phyloP scores from a whole-genome alignment of 768 basidiomycete genomes.

The Trametes maxima region DNA sequence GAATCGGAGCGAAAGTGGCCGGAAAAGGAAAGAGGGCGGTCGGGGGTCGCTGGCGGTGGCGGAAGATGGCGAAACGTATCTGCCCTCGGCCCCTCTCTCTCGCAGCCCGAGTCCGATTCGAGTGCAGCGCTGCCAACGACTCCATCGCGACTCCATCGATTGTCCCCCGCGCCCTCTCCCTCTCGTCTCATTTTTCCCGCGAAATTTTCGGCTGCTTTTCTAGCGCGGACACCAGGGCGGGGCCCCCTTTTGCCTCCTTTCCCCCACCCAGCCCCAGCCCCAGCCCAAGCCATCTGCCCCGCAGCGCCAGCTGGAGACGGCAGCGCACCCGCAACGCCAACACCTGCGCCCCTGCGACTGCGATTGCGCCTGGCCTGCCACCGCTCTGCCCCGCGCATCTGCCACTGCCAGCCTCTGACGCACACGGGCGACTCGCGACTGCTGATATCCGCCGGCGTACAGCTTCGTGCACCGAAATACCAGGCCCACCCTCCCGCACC shows the following conservation, averaged over 20 bases:
- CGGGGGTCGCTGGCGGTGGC: conserved; percentile 8
- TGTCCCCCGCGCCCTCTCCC: too few species aligned
- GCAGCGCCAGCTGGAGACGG: too few species aligned
- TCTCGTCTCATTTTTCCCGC: conserved; percentile 5
- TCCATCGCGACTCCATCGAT: conserved; percentile 9
- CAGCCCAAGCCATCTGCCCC: too few species aligned
- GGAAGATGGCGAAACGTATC: conserved; percentile 23
- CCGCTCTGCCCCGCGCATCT: conserved; percentile 7
- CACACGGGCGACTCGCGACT: neutral
- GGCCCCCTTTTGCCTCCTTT: neutral
- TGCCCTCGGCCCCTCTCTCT: conserved; percentile 3
- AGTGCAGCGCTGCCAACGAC: neutral
- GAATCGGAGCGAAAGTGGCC: conserved; percentile 4
- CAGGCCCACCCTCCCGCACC: neutral
- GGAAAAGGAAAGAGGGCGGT: conserved; percentile 6
- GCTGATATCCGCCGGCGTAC: conserved; percentile 2
- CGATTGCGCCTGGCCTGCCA: neutral
- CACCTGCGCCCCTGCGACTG: neutral
- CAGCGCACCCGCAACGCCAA: too few species aligned
- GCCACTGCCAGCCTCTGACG: neutral
- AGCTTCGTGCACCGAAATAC: too few species aligned
- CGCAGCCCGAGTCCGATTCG: neutral
- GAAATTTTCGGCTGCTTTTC: conserved; percentile 7
- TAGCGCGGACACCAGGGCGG: neutral
- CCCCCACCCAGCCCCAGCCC: neutral